Evolutionary conservation across 768 basidiomycete genomes (phyloP).

Genomic region (Tricholoma saponaceum): DNA sequence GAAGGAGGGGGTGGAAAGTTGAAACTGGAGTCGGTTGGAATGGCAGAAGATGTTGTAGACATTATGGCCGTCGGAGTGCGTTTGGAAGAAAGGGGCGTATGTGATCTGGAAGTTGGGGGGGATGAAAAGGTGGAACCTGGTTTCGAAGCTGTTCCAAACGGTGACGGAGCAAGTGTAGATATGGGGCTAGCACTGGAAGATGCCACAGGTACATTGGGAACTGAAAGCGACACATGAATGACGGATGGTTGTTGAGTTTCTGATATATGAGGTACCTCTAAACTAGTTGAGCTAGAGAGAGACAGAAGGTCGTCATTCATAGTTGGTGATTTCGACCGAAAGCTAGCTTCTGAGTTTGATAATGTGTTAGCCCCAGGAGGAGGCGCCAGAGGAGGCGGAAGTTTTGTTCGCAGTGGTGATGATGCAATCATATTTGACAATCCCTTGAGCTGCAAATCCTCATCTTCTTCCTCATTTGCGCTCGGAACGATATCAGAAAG

Average conservation of each 20-base stretch:
- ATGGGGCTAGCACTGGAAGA: background rate
- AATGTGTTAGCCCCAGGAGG: constrained; percentile 18
- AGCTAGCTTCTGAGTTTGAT: background rate
- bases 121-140: constrained; percentile 1
- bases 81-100: constrained; percentile 12
- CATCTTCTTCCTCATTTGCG: constrained; percentile 37
- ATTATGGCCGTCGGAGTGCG: constrained; percentile 28
- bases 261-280: constrained; percentile 4
- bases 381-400: constrained; percentile 46
- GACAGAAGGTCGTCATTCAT: background rate
- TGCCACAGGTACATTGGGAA: background rate
- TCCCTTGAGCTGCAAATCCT: constrained; percentile 28
- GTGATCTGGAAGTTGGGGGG: constrained; percentile 10
- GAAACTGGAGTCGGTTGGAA: constrained; percentile 14
- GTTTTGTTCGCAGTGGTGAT: constrained; percentile 33
- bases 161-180: background rate
- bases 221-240: constrained; percentile 6
- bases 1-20: constrained; percentile 20
- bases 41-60: constrained; percentile 20
- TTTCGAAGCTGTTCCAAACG: background rate
- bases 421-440: constrained; percentile 40
- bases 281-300: background rate
- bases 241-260: constrained; percentile 4
- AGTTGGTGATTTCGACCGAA: background rate
- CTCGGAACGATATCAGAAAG: constrained; percentile 67